These are phyloP conservation scores for Amanita rubescens DNA, from an alignment of 768 basidiomycete genomes.

Conservation along the genomic window DNA sequence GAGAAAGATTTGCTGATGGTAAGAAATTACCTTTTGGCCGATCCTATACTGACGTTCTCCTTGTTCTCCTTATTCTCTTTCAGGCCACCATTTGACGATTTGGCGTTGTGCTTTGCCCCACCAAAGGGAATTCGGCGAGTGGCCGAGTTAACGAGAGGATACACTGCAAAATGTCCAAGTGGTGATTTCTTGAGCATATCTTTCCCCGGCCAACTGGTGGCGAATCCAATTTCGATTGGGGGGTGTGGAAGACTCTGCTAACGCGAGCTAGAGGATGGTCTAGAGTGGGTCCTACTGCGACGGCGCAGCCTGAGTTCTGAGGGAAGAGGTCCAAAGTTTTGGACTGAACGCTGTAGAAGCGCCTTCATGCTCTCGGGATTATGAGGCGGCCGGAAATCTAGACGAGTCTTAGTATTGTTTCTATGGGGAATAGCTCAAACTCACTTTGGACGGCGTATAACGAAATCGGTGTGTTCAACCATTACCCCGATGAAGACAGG, in stretches of 20 bases:
- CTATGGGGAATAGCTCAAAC: conserved; percentile 18
- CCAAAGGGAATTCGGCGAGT: conserved; percentile 52
- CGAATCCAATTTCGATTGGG: conserved; percentile 23
- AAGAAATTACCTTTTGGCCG: conserved; percentile 48
- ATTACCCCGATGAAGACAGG: too few relatives aligned
- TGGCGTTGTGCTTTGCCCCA: conserved; percentile 62
- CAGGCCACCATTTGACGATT: conserved; percentile 38
- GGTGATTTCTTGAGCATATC: conserved; percentile 26
- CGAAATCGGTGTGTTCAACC: conserved; percentile 70
- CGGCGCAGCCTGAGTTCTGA: conserved; percentile 53
- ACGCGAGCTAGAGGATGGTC: conserved; percentile 51
- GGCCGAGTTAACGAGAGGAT: conserved; percentile 49
- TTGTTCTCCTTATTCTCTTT: conserved; percentile 49
- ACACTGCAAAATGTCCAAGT: conserved; percentile 27
- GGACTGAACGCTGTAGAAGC: conserved; percentile 62
- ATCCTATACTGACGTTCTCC: conserved; percentile 24
- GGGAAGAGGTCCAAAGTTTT: conserved; percentile 67
- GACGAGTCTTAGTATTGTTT: conserved; percentile 7
- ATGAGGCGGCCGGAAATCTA: conserved; percentile 66
- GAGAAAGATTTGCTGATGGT: not conserved
- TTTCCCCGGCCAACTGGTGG: conserved; percentile 18
- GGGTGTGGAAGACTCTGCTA: conserved; percentile 37
- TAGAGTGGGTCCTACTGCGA: conserved; percentile 59
- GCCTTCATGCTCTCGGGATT: conserved; percentile 65
- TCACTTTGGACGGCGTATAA: conserved; percentile 66